Evolutionary conservation across 2,329 filamentous ascomycete species (phyloP).

Genomic region (Pseudohalonectria lignicola): DNA sequence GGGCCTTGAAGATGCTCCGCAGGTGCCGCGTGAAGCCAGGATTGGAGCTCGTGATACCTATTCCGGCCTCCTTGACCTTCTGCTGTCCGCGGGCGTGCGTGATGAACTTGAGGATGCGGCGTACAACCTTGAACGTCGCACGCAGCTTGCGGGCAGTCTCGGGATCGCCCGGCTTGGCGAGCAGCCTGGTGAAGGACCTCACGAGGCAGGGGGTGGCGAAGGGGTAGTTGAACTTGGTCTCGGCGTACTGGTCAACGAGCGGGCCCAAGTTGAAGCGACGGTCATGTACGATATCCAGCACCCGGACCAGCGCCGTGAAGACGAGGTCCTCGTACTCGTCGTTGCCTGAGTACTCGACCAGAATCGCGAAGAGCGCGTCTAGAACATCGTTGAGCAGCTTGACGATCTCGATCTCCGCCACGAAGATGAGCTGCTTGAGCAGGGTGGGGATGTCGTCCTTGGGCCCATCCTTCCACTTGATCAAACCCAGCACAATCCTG

Average conservation of each 20-base stretch:
- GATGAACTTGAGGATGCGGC: constrained; percentile 89
- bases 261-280: constrained; percentile 85
- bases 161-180: constrained; percentile 73
- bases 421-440: constrained; percentile 77
- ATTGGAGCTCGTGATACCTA: constrained; percentile 69
- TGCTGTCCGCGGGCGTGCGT: constrained; percentile 81
- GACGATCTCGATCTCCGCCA: constrained; percentile 94
- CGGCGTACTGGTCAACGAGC: constrained; percentile 83
- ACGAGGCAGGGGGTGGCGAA: constrained; percentile 84
- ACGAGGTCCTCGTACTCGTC: constrained; percentile 89
- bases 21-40: constrained; percentile 71
- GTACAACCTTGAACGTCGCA: constrained; percentile 88
- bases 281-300: constrained; percentile 89
- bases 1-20: constrained; percentile 75
- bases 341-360: constrained; percentile 83
- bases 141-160: constrained; percentile 76
- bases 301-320: constrained; percentile 80
- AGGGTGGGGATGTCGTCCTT: constrained; percentile 62
- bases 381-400: constrained; percentile 86
- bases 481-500: constrained; percentile 67
- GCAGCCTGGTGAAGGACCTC: constrained; percentile 71
- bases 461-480: constrained; percentile 75
- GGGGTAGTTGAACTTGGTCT: constrained; percentile 82
- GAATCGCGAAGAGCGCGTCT: constrained; percentile 79
- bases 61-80: constrained; percentile 75